phyloP scores from a whole-genome alignment of 2,329 filamentous ascomycete species.

The Apiospora rasikravindrae region DNA sequence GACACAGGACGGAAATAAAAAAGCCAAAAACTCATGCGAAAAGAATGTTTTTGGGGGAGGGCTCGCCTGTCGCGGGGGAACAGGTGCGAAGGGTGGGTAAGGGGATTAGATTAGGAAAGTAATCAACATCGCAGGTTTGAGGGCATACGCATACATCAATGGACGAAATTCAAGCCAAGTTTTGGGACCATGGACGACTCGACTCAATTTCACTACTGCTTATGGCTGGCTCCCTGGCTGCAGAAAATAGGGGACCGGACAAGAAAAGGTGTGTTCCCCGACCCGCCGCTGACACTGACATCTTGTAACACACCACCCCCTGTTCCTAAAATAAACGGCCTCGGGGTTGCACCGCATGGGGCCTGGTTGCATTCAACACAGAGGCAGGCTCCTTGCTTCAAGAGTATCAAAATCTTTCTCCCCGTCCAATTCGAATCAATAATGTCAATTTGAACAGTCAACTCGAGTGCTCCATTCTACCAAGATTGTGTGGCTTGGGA shows the following conservation, averaged over 20 bases:
- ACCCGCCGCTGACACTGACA: background rate
- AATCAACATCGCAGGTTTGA: slow-evolving; percentile 7
- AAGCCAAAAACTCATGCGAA: slow-evolving; percentile 25
- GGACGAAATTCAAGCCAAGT: background rate
- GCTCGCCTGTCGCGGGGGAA: background rate
- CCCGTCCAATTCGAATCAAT: background rate
- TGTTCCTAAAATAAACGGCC: background rate
- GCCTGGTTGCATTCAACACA: background rate
- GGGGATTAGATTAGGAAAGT: background rate
- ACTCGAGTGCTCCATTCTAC: background rate
- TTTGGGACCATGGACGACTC: background rate
- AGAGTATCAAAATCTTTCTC: too few species aligned
- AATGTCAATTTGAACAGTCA: background rate
- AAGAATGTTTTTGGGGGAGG: background rate
- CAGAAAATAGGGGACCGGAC: slow-evolving; percentile 29
- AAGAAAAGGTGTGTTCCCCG: slow-evolving; percentile 2
- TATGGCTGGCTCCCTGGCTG: background rate
- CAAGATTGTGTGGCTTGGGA: background rate
- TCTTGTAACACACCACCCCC: background rate
- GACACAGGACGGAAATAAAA: too few species aligned
- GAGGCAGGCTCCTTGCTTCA: background rate
- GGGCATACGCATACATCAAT: background rate
- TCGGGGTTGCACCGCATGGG: background rate
- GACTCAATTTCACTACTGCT: background rate
- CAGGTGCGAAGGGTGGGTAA: background rate